These are phyloP conservation scores for Carex kokanica DNA, from an alignment of 176 grass and related monocot genomes.

Conservation along the genomic window DNA sequence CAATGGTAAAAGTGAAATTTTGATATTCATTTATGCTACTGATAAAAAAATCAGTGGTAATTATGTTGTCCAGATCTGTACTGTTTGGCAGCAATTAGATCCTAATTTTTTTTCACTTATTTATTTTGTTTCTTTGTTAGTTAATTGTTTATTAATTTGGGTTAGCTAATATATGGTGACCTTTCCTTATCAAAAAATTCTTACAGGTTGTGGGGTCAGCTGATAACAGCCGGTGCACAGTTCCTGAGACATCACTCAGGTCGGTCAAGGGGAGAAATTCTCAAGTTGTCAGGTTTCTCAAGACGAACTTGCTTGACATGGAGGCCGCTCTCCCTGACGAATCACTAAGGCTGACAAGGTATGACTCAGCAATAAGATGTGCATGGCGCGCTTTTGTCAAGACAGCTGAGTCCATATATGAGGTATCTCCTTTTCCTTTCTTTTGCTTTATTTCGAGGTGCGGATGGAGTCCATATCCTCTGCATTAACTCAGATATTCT, in stretches of 20 bases:
- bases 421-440: slow-evolving; percentile 37
- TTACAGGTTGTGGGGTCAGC: slow-evolving; percentile 13
- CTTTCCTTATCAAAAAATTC: neutral
- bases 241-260: slow-evolving; percentile 73
- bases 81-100: neutral
- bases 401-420: slow-evolving; percentile 76
- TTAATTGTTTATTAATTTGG: neutral
- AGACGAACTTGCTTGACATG: slow-evolving; percentile 88
- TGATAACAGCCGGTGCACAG: slow-evolving; percentile 40
- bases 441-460: slow-evolving; percentile 17
- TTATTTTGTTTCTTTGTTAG: neutral
- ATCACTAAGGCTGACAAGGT: slow-evolving; percentile 60
- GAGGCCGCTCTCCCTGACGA: slow-evolving; percentile 77
- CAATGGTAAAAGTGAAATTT: neutral
- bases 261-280: slow-evolving; percentile 64
- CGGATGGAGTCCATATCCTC: neutral
- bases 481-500: too few relatives aligned
- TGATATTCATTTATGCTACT: too few relatives aligned
- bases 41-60: neutral
- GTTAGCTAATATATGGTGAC: neutral
- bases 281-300: slow-evolving; percentile 70
- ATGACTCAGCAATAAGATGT: slow-evolving; percentile 50
- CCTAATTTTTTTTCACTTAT: neutral
- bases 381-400: slow-evolving; percentile 93
- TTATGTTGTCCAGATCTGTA: neutral